Conservation (phyloP, 1,284 basidiomycete genomes). For the Malassezia vespertilionis region DNA sequence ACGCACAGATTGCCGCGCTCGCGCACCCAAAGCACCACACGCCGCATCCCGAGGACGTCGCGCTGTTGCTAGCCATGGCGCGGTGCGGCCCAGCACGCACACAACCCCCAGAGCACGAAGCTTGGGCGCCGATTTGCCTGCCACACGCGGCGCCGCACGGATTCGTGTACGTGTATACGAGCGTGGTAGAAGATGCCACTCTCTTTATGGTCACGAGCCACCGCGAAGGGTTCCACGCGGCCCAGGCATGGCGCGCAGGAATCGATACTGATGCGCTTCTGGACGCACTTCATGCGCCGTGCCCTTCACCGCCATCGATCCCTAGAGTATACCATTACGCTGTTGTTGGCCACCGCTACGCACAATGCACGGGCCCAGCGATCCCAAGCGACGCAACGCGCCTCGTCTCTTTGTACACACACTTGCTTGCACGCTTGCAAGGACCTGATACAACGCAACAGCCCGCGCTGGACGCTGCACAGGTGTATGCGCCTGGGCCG, state of each 20-base stretch:
- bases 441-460: not conserved
- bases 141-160: conserved; percentile 83
- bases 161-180: conserved; percentile 85
- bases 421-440: conserved; percentile 4
- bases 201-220: conserved; percentile 39
- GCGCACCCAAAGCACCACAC: conserved; percentile 82
- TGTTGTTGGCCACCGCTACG: conserved; percentile 65
- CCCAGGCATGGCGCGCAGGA: conserved; percentile 17
- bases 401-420: conserved; percentile 3
- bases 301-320: no score
- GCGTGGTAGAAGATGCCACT: conserved; percentile 53
- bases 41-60: conserved; percentile 62
- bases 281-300: no score
- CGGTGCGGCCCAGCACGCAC: conserved; percentile 54
- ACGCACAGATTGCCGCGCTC: conserved; percentile 70
- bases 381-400: not conserved
- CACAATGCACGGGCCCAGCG: conserved; percentile 16
- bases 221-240: conserved; percentile 26
- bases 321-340: conserved; percentile 85
- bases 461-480: not conserved
- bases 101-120: conserved; percentile 50
- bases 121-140: conserved; percentile 89
- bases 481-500: not conserved
- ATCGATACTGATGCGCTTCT: conserved; percentile 53
- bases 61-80: conserved; percentile 50